These are phyloP conservation scores for Nakaseomyces uthaithaninus DNA, from an alignment of 1,139 yeast genomes.

Conservation along the genomic window DNA sequence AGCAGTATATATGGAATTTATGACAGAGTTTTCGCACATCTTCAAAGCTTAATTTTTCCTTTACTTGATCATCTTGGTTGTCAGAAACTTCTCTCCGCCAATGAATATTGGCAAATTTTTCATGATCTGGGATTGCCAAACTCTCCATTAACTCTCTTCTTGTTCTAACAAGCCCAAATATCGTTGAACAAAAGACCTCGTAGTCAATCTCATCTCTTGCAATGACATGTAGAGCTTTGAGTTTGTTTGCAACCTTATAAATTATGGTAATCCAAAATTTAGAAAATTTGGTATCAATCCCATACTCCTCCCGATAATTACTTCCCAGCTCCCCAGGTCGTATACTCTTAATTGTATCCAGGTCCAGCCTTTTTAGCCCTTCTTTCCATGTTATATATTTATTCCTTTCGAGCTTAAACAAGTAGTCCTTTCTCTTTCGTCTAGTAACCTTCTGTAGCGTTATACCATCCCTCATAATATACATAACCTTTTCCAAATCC, in stretches of 20 bases:
- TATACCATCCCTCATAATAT: conserved; percentile 15
- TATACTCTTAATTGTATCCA: conserved; percentile 66
- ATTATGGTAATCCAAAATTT: conserved; percentile 74
- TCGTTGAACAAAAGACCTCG: conserved; percentile 42
- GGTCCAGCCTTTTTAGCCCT: conserved; percentile 35
- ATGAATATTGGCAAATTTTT: conserved; percentile 47
- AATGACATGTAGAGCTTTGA: conserved; percentile 66
- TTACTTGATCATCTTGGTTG: conserved; percentile 33
- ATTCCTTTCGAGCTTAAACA: conserved; percentile 19
- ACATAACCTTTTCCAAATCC: conserved; percentile 3
- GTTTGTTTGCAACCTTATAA: conserved; percentile 44
- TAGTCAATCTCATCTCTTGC: conserved; percentile 60
- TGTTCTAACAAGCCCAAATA: conserved; percentile 40
- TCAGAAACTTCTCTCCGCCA: conserved; percentile 44
- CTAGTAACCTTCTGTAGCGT: conserved; percentile 27
- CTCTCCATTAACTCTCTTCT: conserved; percentile 48
- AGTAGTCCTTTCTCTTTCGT: conserved; percentile 21
- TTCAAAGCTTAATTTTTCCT: conserved; percentile 48
- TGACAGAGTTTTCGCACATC: conserved; percentile 61
- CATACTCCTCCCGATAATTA: conserved; percentile 77
- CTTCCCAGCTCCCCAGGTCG: conserved; percentile 63
- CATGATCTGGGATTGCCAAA: conserved; percentile 44
- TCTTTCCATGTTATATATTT: conserved; percentile 27
- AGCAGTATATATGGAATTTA: conserved; percentile 60
- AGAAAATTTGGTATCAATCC: conserved; percentile 57